phyloP scores from a whole-genome alignment of 1,284 basidiomycete genomes.

The Cutaneotrichosporon dermatis region DNA sequence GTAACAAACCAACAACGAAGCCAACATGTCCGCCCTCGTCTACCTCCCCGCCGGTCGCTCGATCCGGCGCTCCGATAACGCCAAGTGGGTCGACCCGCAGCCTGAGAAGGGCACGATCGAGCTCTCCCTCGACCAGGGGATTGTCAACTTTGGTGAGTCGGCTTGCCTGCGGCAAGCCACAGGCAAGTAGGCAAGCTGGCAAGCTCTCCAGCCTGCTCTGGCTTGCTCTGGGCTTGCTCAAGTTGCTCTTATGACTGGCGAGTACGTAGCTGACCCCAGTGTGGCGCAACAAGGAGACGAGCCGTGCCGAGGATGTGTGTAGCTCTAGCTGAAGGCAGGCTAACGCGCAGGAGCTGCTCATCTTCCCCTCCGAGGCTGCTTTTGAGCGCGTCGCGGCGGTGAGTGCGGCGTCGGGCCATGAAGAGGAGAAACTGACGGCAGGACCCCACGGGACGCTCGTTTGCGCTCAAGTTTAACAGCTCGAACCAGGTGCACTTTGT shows the following conservation, averaged over 20 bases:
- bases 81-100: constrained; percentile 46
- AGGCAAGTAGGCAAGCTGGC: too few relatives aligned
- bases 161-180: too few relatives aligned
- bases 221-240: too few relatives aligned
- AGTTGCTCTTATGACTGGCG: too few relatives aligned
- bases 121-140: constrained; percentile 39
- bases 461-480: constrained; percentile 45
- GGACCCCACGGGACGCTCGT: constrained; percentile 43
- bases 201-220: too few relatives aligned
- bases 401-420: constrained; percentile 1
- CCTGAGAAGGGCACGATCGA: constrained; percentile 45
- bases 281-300: constrained; percentile 38
- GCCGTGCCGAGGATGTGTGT: constrained; percentile 39
- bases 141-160: constrained; percentile 39
- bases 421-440: constrained; percentile 12
- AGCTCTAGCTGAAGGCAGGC: not conserved
- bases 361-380: constrained; percentile 48
- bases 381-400: constrained; percentile 43
- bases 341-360: constrained; percentile 39
- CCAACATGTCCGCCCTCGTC: constrained; percentile 31
- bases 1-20: not conserved
- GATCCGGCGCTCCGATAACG: constrained; percentile 30
- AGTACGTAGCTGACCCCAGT: constrained; percentile 17
- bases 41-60: constrained; percentile 43
- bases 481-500: constrained; percentile 47